Percentiles rank a stretch among this genome's conserved stretches.
These are phyloP conservation scores for Pachysolen tannophilus DNA, from an alignment of 805 yeast genomes.

Conservation along the genomic window DNA sequence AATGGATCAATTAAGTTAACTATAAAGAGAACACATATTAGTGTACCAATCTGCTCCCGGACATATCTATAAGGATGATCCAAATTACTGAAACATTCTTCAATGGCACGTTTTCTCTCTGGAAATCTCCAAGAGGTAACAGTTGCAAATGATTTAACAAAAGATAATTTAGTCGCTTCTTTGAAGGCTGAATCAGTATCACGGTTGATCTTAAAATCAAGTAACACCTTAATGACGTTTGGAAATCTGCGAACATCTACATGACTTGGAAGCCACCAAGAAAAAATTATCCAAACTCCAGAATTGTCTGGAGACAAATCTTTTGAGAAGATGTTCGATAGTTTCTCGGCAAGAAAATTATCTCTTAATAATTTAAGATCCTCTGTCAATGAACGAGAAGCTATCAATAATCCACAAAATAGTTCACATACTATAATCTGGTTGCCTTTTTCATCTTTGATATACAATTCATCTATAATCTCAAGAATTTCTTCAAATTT, in stretches of 20 bases:
- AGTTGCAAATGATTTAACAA: slow-evolving; percentile 42
- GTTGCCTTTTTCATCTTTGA: slow-evolving; percentile 60
- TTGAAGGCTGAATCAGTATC: slow-evolving; percentile 55
- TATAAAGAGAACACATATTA: slow-evolving; percentile 40
- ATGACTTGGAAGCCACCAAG: slow-evolving; percentile 67
- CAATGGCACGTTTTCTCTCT: slow-evolving; percentile 33
- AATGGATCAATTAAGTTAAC: slow-evolving; percentile 35
- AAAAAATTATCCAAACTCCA: slow-evolving; percentile 66
- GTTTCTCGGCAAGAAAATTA: slow-evolving; percentile 32
- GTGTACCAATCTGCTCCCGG: slow-evolving; percentile 56
- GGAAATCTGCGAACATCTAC: slow-evolving; percentile 64
- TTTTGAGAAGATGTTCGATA: slow-evolving; percentile 37
- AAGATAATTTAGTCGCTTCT: slow-evolving; percentile 52
- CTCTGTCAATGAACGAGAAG: slow-evolving; percentile 33
- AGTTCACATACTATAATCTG: slow-evolving; percentile 74
- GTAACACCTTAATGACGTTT: slow-evolving; percentile 35
- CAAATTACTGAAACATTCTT: slow-evolving; percentile 38
- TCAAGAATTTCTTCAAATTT: slow-evolving; percentile 44
- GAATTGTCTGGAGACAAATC: slow-evolving; percentile 69
- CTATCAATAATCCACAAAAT: slow-evolving; percentile 51
- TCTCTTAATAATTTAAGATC: slow-evolving; percentile 33
- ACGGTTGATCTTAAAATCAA: slow-evolving; percentile 37
- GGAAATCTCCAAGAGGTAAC: slow-evolving; percentile 50
- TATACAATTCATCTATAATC: slow-evolving; percentile 42
- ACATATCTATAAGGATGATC: slow-evolving; percentile 70